Base-by-base conservation (phyloP, 2,329 filamentous ascomycete species). In the Ilyonectria mors-panacis region DNA sequence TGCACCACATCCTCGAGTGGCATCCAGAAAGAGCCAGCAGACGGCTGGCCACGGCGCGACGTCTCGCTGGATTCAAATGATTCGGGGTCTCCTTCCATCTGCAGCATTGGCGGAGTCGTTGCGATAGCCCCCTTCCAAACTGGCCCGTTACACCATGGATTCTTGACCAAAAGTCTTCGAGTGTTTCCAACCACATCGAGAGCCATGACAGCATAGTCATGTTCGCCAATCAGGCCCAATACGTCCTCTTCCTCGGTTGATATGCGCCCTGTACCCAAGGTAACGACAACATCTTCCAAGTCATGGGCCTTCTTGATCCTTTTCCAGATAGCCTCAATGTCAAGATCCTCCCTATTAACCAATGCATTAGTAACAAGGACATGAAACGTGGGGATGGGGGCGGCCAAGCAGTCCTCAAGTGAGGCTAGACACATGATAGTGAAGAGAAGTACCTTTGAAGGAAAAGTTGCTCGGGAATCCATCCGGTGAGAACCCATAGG, bases 391-490 rank as follows among this genome's bases (percentile, higher is more conserved):
- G 10, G 13, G 30, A 17, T 35, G 6, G 10, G 19, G 30, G 28
- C 23, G 47, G n/a, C n/a, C 19, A 23, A 7, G 33, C 19, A 44
- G 9, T 33, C n/a, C 48, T 50, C 17, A 44, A 12, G 35, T 21
- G 5, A 17, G 17, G 28, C 19, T 10, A 13, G 44, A 56, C n/a
- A 42, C 28, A 21, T 33, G 8, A 13, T 8, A 4, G 15, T 26
- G 13, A 13, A n/a, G 21, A 35, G 1, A 70, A 79, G 71, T 80
- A 89, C 89, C 87, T 91, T 76, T 97, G 94, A 1, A 98, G 84
- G 75, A 97, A 97, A 1, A 98, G 84, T 79, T 99, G 96, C 81
- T 99, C 95, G 0, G 96, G 96, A 56, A 99, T 94, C 96, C 96
- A 99, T 33, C 96, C 95, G 0, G 93, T 97, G 61, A 99, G 82